Evolutionary conservation across 2,329 filamentous ascomycete genomes (phyloP).

Genomic region (Arthrobotrys sinensis): DNA sequence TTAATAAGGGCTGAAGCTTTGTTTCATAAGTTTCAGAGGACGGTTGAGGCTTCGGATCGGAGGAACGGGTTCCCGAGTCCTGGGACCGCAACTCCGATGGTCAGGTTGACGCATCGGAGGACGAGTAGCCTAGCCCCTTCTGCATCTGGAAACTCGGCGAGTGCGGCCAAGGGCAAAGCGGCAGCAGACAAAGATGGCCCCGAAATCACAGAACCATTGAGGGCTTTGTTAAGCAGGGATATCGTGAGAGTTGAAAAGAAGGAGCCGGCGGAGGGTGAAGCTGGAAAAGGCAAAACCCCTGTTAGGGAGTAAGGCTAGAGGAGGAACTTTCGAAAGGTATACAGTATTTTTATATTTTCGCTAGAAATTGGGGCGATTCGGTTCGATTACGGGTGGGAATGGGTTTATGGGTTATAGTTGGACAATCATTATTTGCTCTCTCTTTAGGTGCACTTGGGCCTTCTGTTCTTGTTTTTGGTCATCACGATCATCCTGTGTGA

Average conservation of each 20-base stretch:
- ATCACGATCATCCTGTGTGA: not conserved
- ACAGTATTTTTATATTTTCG: not conserved
- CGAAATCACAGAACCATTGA: slow-evolving; percentile 56
- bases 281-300: slow-evolving; percentile 52
- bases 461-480: not conserved
- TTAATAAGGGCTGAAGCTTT: slow-evolving; percentile 89
- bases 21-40: slow-evolving; percentile 88
- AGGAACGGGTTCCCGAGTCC: slow-evolving; percentile 74
- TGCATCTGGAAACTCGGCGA: slow-evolving; percentile 3
- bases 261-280: slow-evolving; percentile 19
- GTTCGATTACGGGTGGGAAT: not conserved
- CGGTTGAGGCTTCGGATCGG: slow-evolving; percentile 92
- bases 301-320: slow-evolving; percentile 34
- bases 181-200: slow-evolving; percentile 43
- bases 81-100: slow-evolving; percentile 51
- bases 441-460: slow-evolving; percentile 5
- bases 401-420: slow-evolving; percentile 5
- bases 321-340: not conserved
- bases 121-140: slow-evolving; percentile 30
- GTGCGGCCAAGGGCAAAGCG: slow-evolving; percentile 40
- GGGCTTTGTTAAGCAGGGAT: slow-evolving; percentile 44
- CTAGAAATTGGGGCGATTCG: slow-evolving; percentile 29
- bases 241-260: slow-evolving; percentile 56
- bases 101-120: slow-evolving; percentile 48
- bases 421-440: not conserved